Conservation (phyloP, 176 grass and related monocot genomes). For the Juncus effusus region DNA sequence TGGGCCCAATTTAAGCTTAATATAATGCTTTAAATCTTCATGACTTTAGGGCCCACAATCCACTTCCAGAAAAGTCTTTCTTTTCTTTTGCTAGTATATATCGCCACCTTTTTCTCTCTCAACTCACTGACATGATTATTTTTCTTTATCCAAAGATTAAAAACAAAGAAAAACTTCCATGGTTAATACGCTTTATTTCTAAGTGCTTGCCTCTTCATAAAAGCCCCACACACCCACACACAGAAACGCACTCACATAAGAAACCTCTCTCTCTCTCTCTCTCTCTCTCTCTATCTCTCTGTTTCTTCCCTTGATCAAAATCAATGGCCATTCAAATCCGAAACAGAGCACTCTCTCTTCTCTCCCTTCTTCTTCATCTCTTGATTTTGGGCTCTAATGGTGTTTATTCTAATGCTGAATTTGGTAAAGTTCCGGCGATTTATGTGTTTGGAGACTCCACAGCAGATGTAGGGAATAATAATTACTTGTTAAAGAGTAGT, state of each 20-base stretch:
- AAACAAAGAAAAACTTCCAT: neutral
- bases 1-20: too few species aligned
- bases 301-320: neutral
- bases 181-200: slow-evolving; percentile 11
- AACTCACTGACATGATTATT: slow-evolving; percentile 9
- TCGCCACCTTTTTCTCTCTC: slow-evolving; percentile 12
- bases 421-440: slow-evolving; percentile 46
- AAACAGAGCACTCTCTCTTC: neutral
- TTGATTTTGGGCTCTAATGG: slow-evolving; percentile 5
- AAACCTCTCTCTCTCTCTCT: neutral
- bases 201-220: neutral
- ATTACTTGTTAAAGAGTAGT: slow-evolving; percentile 27
- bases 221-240: neutral
- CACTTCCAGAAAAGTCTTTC: slow-evolving; percentile 27
- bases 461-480: slow-evolving; percentile 91
- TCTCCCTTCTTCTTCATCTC: slow-evolving; percentile 26
- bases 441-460: slow-evolving; percentile 88
- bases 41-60: slow-evolving; percentile 18
- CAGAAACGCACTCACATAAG: slow-evolving; percentile 11
- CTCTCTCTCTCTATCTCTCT: slow-evolving; percentile 1
- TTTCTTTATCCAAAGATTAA: too few species aligned
- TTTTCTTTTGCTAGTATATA: slow-evolving; percentile 10
- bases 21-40: neutral
- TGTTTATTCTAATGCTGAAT: neutral
- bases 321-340: slow-evolving; percentile 12